Conservation (phyloP, 257 asterid genomes). For the Misopates orontium region DNA sequence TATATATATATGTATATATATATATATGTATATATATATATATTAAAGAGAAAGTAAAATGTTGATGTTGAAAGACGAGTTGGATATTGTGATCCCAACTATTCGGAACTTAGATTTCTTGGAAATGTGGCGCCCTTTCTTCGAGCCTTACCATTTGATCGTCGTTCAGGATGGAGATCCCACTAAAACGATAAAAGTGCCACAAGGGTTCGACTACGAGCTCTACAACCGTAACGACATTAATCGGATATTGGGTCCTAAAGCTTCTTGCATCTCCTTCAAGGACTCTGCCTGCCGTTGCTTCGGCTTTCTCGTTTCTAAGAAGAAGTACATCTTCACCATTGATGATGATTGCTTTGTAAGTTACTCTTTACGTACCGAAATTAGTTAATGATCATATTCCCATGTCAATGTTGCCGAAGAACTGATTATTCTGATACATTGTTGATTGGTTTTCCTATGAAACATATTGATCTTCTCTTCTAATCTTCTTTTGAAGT, state of each 20-base stretch:
- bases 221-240: conserved; percentile 17
- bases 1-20: no score
- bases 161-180: conserved; percentile 21
- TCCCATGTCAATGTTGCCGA: no score
- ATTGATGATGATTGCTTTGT: conserved; percentile 25
- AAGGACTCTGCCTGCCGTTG: conserved; percentile 23
- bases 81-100: no score
- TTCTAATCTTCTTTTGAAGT: no score
- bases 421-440: no score
- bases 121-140: neutral
- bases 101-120: no score
- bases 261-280: conserved; percentile 20
- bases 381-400: no score
- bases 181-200: conserved; percentile 7
- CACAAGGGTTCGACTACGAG: conserved; percentile 11
- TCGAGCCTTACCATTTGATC: conserved; percentile 12
- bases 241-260: conserved; percentile 16
- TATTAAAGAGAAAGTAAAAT: no score
- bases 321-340: conserved; percentile 18
- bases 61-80: no score
- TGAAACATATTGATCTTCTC: no score
- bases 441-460: no score
- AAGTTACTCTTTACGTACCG: neutral
- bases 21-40: no score
- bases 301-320: neutral